Base-by-base conservation (phyloP, 1,284 basidiomycete genomes). In the Ceratobasidium sp. region DNA sequence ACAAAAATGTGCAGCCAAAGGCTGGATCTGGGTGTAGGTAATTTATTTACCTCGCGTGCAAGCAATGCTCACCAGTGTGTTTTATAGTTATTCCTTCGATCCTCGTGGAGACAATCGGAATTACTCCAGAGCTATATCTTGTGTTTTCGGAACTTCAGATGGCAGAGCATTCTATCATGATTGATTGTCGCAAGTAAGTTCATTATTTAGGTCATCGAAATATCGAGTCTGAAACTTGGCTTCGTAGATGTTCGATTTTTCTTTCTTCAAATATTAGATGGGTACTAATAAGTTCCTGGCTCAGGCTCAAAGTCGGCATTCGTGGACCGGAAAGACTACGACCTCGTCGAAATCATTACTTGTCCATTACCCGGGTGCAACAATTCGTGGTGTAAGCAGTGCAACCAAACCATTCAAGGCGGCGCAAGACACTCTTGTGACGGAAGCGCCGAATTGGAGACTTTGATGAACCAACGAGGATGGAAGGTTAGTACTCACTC, bases 121-220 rank as follows among this genome's bases (percentile, higher is more conserved):
- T 91, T 3, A 80, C 82, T 7, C 82, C 87, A 61, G 77, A 83
- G 41, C 81, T 87, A 70, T 85, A 82, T 72, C 78, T 79, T 21
- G 81, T 84, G 4, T 85, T 85, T 77, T 82, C 82, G 23, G 88
- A 89, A 74, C 83, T 90, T 77, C 84, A 89, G 75, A 77, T 90
- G 44, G 81, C 84, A 1, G 79, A 82, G 8, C 85, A 87, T 76
- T 88, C 87, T 0, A 80, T 87, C 16, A 79, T 85, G 30, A 77
- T 91, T 11, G 82, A 85, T 70, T 89, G 88, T 76, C 84, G 83
- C 61, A 83, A 81, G 87, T 86, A 78, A 79, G 74, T 78, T 14
- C 21, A 26, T 18, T 43, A 18, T 18, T 16, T 35, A 16, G 11
- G 23, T 21, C 28, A 30, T 49, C 32, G 8, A 14, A 18, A 52